phyloP scores from a whole-genome alignment of 2,329 filamentous ascomycete genomes.

The Coniochaeta sp. region DNA sequence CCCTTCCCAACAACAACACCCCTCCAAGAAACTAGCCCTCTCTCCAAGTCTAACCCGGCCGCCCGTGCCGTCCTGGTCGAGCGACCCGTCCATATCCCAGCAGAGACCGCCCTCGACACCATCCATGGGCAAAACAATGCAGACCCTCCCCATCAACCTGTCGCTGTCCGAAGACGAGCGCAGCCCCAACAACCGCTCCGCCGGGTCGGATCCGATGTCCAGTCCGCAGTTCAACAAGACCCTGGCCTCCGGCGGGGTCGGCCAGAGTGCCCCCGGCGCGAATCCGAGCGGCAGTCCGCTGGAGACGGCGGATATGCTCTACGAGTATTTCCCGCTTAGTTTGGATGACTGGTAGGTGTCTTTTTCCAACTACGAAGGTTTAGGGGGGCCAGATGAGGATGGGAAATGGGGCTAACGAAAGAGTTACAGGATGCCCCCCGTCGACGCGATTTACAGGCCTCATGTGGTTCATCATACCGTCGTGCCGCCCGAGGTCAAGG shows the following conservation, averaged over 20 bases:
- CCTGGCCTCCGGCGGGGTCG: slow-evolving; percentile 11
- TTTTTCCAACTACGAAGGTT: too few species aligned
- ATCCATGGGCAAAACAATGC: slow-evolving; percentile 2
- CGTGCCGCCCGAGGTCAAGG: slow-evolving; percentile 61
- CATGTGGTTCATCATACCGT: slow-evolving; percentile 89
- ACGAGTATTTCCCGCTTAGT: slow-evolving; percentile 90
- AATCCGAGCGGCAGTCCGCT: slow-evolving; percentile 50
- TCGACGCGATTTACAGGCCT: slow-evolving; percentile 83
- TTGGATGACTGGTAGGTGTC: slow-evolving; percentile 71
- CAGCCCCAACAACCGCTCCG: slow-evolving; percentile 43
- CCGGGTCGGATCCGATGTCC: slow-evolving; percentile 28
- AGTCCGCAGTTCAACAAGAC: slow-evolving; percentile 40
- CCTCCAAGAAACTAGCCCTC: slow-evolving; percentile 44
- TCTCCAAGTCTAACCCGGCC: slow-evolving; percentile 44
- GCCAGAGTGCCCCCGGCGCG: slow-evolving; percentile 36
- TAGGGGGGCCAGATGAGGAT: too few species aligned
- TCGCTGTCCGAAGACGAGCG: slow-evolving; percentile 55
- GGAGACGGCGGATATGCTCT: slow-evolving; percentile 76
- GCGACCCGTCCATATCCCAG: slow-evolving; percentile 10
- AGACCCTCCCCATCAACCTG: slow-evolving; percentile 34
- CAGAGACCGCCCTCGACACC: slow-evolving; percentile 15
- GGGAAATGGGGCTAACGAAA: too few species aligned
- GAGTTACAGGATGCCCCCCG: slow-evolving; percentile 70
- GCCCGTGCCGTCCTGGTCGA: slow-evolving; percentile 43
- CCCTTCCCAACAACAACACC: slow-evolving; percentile 30